These are phyloP conservation scores for Dalechampia spathulata DNA, from an alignment of 441 rosid genomes.

Conservation along the genomic window DNA sequence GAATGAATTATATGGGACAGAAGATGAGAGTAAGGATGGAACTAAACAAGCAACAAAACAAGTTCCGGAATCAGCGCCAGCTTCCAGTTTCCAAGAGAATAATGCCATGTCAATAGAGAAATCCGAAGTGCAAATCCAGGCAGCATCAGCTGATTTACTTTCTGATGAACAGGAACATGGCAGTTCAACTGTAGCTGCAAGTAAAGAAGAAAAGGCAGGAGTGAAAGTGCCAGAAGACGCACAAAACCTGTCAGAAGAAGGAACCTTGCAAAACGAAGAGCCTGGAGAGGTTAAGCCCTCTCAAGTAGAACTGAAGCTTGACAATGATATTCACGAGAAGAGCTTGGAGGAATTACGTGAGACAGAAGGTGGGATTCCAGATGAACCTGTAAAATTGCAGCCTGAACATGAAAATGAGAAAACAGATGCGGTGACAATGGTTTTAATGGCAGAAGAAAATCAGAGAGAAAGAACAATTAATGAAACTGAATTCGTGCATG, in stretches of 20 bases:
- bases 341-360: neutral
- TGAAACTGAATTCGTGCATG: constrained; percentile 20
- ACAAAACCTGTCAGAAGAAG: constrained; percentile 7
- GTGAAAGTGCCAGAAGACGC: constrained; percentile 5
- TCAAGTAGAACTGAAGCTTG: neutral
- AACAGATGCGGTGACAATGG: constrained; percentile 7
- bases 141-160: neutral
- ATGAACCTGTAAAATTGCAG: constrained; percentile 11
- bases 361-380: neutral
- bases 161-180: constrained; percentile 9
- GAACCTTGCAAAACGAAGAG: constrained; percentile 8
- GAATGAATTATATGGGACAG: too few species aligned
- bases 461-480: constrained; percentile 14
- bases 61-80: constrained; percentile 5
- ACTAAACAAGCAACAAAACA: constrained; percentile 16
- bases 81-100: constrained; percentile 2
- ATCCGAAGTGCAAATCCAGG: constrained; percentile 7
- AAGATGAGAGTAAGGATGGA: constrained; percentile 9
- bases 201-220: constrained; percentile 6
- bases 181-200: constrained; percentile 9
- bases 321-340: neutral
- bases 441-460: constrained; percentile 16
- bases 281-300: constrained; percentile 13
- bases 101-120: neutral
- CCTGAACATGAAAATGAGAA: constrained; percentile 7